A percentile compares a stretch with the other conserved stretches of the same genome.
Evolutionary conservation across 495 filamentous ascomycete species (phyloP).

Genomic region (Penicillium roqueforti): DNA sequence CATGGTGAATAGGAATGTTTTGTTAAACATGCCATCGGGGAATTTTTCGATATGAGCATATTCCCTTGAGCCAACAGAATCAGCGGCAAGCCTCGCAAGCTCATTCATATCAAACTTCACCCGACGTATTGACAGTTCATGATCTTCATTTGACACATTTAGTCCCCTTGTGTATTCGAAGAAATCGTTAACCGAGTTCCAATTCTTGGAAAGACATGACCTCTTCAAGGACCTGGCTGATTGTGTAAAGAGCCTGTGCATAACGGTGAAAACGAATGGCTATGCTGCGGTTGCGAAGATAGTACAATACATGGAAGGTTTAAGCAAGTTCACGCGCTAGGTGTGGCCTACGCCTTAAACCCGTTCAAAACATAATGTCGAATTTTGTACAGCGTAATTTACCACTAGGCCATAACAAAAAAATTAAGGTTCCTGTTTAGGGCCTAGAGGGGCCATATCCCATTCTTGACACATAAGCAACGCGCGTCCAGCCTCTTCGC

Average conservation of each 20-base stretch:
- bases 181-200: slow-evolving; percentile 11
- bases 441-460: too few species aligned
- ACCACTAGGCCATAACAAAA: too few species aligned
- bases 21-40: not conserved
- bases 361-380: too few species aligned
- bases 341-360: too few species aligned
- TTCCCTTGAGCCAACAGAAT: too few species aligned
- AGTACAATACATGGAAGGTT: not conserved
- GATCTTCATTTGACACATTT: slow-evolving; percentile 25
- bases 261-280: not conserved
- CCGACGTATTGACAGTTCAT: slow-evolving; percentile 20
- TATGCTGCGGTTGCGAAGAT: not conserved
- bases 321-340: too few species aligned
- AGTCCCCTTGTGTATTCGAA: slow-evolving; percentile 22
- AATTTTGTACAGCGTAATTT: too few species aligned
- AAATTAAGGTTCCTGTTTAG: too few species aligned
- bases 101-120: slow-evolving; percentile 29
- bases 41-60: too few species aligned
- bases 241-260: not conserved
- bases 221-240: not conserved
- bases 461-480: too few species aligned
- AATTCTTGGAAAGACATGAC: slow-evolving; percentile 7
- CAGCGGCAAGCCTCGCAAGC: slow-evolving; percentile 9
- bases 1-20: not conserved
- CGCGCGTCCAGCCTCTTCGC: too few species aligned